Percentiles rank a stretch among this genome's conserved stretches.
Conservation (phyloP, 257 asterid species). For the Catharanthus roseus region DNA sequence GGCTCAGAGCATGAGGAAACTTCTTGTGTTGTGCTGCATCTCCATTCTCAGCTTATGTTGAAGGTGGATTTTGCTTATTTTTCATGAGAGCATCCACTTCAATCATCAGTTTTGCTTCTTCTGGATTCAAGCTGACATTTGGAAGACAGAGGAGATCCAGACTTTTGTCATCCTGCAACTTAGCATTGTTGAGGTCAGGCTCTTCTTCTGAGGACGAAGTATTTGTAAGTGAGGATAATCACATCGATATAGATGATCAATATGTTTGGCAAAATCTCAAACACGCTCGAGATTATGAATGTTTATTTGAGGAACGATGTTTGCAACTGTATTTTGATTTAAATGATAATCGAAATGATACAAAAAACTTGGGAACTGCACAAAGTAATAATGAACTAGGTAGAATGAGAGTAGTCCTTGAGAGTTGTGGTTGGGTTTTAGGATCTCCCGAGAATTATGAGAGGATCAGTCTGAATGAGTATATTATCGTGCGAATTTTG, state of each 20-base stretch:
- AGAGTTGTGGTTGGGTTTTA: conserved; percentile 13
- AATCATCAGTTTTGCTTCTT: conserved; percentile 1
- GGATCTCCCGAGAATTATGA: conserved; percentile 9
- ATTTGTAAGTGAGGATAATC: neutral
- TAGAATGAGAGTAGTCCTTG: conserved; percentile 16
- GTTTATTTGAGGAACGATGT: neutral
- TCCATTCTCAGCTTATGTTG: neutral
- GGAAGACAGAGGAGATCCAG: neutral
- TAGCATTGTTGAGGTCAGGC: neutral
- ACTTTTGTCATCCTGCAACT: conserved; percentile 6
- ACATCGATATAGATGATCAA: neutral
- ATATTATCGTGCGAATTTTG: conserved; percentile 12
- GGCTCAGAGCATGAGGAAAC: neutral
- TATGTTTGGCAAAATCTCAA: neutral
- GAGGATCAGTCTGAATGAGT: conserved; percentile 10
- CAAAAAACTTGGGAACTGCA: neutral
- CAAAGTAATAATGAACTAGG: conserved; percentile 3
- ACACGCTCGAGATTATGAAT: neutral
- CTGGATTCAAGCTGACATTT: conserved; percentile 6
- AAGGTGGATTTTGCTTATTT: neutral
- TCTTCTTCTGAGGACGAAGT: conserved; percentile 10
- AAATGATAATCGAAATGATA: neutral
- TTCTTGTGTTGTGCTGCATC: conserved; percentile 2
- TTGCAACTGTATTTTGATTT: neutral
- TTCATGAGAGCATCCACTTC: conserved; percentile 17